Percentiles rank a stretch among this genome's conserved stretches.
Evolutionary conservation across 495 filamentous ascomycete genomes (phyloP).

Genomic region (Hypoxylon rickii): DNA sequence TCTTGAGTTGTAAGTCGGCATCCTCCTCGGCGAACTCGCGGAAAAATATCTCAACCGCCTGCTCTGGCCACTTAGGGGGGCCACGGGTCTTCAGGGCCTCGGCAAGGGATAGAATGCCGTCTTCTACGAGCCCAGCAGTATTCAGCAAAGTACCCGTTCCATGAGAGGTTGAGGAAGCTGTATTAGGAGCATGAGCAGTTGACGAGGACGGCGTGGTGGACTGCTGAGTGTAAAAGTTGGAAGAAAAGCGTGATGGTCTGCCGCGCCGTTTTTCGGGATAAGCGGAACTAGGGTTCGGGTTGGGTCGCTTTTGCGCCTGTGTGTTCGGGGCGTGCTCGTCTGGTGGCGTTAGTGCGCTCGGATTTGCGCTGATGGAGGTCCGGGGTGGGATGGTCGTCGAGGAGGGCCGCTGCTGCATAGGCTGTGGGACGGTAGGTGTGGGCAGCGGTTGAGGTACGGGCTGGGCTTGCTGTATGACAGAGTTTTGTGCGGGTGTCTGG

Average conservation of each 20-base stretch:
- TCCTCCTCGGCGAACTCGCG: conserved; percentile 54
- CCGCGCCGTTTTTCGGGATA: conserved; percentile 51
- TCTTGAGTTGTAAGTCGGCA: conserved; percentile 55
- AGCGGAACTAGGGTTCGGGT: conserved; percentile 19
- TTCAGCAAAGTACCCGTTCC: conserved; percentile 9
- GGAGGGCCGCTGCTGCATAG: conserved; percentile 35
- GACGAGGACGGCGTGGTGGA: conserved; percentile 21
- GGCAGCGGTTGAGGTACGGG: conserved; percentile 15
- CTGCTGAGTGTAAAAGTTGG: conserved; percentile 37
- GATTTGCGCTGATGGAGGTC: conserved; percentile 38
- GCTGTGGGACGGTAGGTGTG: conserved; percentile 18
- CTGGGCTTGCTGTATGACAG: conserved; percentile 20
- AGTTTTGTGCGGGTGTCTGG: conserved; percentile 29
- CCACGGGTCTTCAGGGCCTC: conserved; percentile 40
- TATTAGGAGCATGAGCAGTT: conserved; percentile 1
- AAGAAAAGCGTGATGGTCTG: conserved; percentile 39
- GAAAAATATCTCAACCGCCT: conserved; percentile 56
- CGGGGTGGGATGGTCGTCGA: conserved; percentile 39
- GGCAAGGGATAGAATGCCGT: conserved; percentile 38
- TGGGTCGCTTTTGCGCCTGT: conserved; percentile 35
- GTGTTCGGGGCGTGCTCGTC: conserved; percentile 47
- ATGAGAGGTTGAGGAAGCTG: conserved; percentile 8
- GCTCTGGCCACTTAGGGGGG: conserved; percentile 48
- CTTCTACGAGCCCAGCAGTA: conserved; percentile 29
- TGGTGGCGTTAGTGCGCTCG: conserved; percentile 52